These are phyloP conservation scores for Cordyceps cicadae DNA, from an alignment of 2,329 filamentous ascomycete genomes.

Conservation along the genomic window DNA sequence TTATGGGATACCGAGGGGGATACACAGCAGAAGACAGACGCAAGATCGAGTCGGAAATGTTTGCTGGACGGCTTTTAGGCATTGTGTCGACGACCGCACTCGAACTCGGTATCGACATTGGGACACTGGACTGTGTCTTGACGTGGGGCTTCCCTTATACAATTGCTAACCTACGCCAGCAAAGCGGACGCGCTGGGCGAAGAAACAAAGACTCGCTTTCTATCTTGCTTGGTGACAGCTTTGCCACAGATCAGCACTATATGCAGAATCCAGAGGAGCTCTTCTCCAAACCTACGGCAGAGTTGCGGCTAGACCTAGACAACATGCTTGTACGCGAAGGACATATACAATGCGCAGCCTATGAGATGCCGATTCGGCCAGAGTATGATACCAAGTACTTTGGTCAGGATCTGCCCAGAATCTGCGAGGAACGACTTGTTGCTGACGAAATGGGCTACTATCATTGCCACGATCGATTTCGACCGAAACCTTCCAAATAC, in stretches of 20 bases:
- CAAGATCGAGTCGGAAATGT: slow-evolving; percentile 90
- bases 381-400: slow-evolving; percentile 72
- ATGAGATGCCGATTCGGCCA: slow-evolving; percentile 86
- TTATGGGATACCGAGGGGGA: slow-evolving; percentile 93
- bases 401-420: slow-evolving; percentile 58
- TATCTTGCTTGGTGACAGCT: slow-evolving; percentile 79
- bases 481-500: slow-evolving; percentile 71
- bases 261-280: slow-evolving; percentile 95
- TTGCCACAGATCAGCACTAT: slow-evolving; percentile 88
- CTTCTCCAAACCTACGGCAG: slow-evolving; percentile 82
- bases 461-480: slow-evolving; percentile 81
- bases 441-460: slow-evolving; percentile 74
- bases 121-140: slow-evolving; percentile 84
- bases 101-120: slow-evolving; percentile 92
- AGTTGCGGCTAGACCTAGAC: slow-evolving; percentile 81
- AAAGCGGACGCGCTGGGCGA: slow-evolving; percentile 85
- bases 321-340: slow-evolving; percentile 90
- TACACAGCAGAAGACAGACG: slow-evolving; percentile 89
- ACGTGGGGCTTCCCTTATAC: slow-evolving; percentile 94
- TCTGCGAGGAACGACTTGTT: slow-evolving; percentile 66
- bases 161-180: slow-evolving; percentile 87
- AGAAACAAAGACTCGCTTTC: slow-evolving; percentile 90
- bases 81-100: slow-evolving; percentile 91
- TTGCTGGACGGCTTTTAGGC: slow-evolving; percentile 84
- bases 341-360: slow-evolving; percentile 90